phyloP scores from a whole-genome alignment of 2,329 filamentous ascomycete genomes.

The Aspergillus amoenus region DNA sequence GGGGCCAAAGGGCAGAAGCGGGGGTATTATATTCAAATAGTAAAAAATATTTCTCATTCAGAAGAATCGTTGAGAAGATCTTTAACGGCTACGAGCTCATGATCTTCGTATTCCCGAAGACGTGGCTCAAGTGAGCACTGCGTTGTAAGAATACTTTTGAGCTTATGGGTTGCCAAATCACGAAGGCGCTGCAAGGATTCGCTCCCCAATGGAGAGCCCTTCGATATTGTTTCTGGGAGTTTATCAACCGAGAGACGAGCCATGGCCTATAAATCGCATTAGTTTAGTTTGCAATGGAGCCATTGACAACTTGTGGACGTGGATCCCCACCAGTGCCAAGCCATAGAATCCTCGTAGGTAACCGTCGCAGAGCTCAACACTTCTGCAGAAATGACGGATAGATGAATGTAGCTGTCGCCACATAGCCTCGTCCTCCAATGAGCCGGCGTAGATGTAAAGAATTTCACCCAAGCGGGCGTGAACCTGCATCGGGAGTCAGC shows the following conservation, averaged over 20 bases:
- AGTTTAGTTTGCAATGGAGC: background rate
- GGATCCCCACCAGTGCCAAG: slow-evolving; percentile 67
- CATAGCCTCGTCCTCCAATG: slow-evolving; percentile 37
- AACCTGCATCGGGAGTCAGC: slow-evolving; percentile 53
- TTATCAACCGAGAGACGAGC: slow-evolving; percentile 25
- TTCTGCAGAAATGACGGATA: slow-evolving; percentile 81
- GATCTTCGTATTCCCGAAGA: slow-evolving; percentile 33
- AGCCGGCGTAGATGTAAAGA: slow-evolving; percentile 63
- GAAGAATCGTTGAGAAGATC: slow-evolving; percentile 35
- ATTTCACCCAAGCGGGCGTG: slow-evolving; percentile 86
- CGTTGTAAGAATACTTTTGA: slow-evolving; percentile 38
- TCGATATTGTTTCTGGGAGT: slow-evolving; percentile 11
- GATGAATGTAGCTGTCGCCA: slow-evolving; percentile 65
- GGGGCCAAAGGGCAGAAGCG: too few relatives aligned
- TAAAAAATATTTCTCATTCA: background rate
- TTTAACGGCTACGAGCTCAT: slow-evolving; percentile 43
- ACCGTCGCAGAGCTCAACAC: slow-evolving; percentile 89
- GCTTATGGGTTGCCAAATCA: slow-evolving; percentile 35
- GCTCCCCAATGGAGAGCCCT: slow-evolving; percentile 18
- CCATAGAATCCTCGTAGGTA: slow-evolving; percentile 93
- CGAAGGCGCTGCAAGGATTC: slow-evolving; percentile 34
- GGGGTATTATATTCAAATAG: too few relatives aligned
- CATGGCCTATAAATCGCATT: slow-evolving; percentile 24
- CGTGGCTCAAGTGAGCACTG: slow-evolving; percentile 28
- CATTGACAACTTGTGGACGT: background rate